Evolutionary conservation across 441 rosid genomes (phyloP), one percentile per base, ranked within the genome.

Genomic region (Adansonia madagascariensis): DNA sequence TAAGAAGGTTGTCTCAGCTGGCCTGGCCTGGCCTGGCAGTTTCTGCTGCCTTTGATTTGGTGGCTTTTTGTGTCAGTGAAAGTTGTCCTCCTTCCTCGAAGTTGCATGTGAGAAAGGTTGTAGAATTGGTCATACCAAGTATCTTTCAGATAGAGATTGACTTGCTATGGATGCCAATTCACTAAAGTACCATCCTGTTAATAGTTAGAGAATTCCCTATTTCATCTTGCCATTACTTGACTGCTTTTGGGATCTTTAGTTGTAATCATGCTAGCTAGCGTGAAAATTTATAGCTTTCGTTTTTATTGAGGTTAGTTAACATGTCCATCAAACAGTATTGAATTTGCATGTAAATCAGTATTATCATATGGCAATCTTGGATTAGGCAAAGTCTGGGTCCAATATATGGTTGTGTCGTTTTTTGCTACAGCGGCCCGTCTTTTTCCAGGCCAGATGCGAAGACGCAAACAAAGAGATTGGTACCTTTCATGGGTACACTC

Each of bases 61-160:
- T 59, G 35, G 27, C 63, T 8, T 18, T 56, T 81, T 78, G 61
- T 43, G 24, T 59, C 6, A 1, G 35, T 50, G 76, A 59, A 76
- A 64, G 61, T 15, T 59, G 75, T 73, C 63, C 80, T 75, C 80
- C 83, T 88, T 88, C 91, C 86, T 81, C 83, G 91, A 88, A 88
- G 86, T 74, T 88, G 87, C 89, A 85, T 78, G 88, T 83, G 84
- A 84, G 83, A 77, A 31, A 50, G 56, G 27, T 53, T 71, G 55
- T 14, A 22, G 14, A 22, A 8, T 20, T 47, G 56, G 27, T 11
- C n/a, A 6, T 70, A 4, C 39, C 65, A 24, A 24, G 65, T 12
- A 60, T 10, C 11, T 60, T 27, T 59, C 14, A 8, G 63, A 59
- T 20, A 60, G 8, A 27, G 65, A 60, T 27, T 60, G 43, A 22